Percentiles rank a stretch among this genome's conserved stretches.
Conservation (phyloP, 345 rosid species). For the Syzygium jambos region DNA sequence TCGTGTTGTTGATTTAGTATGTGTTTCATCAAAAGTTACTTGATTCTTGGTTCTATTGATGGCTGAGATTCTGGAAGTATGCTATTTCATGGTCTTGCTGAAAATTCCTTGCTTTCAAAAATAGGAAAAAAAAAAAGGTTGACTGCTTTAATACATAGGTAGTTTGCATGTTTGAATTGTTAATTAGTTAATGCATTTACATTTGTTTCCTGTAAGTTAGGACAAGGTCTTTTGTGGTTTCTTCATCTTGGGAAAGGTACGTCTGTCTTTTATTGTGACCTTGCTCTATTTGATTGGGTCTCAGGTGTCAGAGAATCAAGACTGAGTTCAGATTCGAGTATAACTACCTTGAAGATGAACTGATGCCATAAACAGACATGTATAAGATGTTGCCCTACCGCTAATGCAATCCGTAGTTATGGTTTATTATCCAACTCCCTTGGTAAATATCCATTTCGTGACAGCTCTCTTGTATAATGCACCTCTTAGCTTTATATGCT, state of each 20-base stretch:
- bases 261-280: background rate
- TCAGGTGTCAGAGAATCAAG: slow-evolving; percentile 96
- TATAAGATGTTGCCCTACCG: background rate
- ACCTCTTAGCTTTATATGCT: background rate
- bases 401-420: background rate
- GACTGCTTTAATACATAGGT: background rate
- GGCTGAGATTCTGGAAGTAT: background rate
- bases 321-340: slow-evolving; percentile 92
- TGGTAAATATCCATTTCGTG: background rate
- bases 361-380: slow-evolving; percentile 20
- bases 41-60: background rate
- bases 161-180: background rate
- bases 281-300: background rate
- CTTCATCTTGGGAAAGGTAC: background rate
- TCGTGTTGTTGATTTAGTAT: background rate
- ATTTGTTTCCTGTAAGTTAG: background rate
- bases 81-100: background rate
- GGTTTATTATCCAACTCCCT: background rate
- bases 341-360: slow-evolving; percentile 88
- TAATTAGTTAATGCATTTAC: background rate
- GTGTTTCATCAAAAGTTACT: background rate
- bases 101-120: background rate
- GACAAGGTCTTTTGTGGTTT: background rate
- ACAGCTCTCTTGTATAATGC: background rate
- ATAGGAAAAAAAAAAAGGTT: background rate